phyloP scores from a whole-genome alignment of 2,329 filamentous ascomycete genomes.

The Coniochaeta sp. region DNA sequence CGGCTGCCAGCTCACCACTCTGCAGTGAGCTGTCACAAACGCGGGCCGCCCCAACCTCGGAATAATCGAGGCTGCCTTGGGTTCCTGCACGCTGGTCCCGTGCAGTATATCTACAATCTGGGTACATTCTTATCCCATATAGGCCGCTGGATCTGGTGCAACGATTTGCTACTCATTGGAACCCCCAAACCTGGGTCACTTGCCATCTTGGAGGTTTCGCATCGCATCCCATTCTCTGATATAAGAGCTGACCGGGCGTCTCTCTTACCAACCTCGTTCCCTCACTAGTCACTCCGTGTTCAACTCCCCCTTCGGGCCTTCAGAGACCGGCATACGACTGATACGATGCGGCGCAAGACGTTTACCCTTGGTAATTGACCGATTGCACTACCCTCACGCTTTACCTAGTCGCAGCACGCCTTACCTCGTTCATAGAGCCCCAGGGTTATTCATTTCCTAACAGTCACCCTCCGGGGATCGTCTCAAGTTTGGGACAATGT shows the following conservation, averaged over 20 bases:
- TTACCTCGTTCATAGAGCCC: neutral
- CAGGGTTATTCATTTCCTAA: neutral
- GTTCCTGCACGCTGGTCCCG: constrained; percentile 17
- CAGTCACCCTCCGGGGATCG: neutral
- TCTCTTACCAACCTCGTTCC: constrained; percentile 7
- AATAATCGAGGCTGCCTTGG: constrained; percentile 15
- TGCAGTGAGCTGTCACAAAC: constrained; percentile 30
- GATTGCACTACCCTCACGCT: neutral
- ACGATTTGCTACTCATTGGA: constrained; percentile 14
- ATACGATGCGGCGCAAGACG: constrained; percentile 21
- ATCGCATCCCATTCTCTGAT: constrained; percentile 9
- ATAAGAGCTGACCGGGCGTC: constrained; percentile 4
- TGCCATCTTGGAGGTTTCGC: constrained; percentile 14
- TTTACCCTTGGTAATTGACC: constrained; percentile 10
- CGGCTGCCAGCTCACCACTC: constrained; percentile 38
- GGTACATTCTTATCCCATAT: neutral
- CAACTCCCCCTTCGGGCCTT: constrained; percentile 6
- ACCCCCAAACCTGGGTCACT: constrained; percentile 12
- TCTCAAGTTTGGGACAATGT: neutral
- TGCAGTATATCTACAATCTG: constrained; percentile 22
- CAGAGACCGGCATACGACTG: constrained; percentile 6
- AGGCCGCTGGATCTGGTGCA: constrained; percentile 8
- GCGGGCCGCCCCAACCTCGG: constrained; percentile 25
- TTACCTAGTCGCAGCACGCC: neutral
- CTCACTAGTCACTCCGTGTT: constrained; percentile 15